These are phyloP conservation scores for Boechera stricta DNA, from an alignment of 345 rosid genomes.

Conservation along the genomic window DNA sequence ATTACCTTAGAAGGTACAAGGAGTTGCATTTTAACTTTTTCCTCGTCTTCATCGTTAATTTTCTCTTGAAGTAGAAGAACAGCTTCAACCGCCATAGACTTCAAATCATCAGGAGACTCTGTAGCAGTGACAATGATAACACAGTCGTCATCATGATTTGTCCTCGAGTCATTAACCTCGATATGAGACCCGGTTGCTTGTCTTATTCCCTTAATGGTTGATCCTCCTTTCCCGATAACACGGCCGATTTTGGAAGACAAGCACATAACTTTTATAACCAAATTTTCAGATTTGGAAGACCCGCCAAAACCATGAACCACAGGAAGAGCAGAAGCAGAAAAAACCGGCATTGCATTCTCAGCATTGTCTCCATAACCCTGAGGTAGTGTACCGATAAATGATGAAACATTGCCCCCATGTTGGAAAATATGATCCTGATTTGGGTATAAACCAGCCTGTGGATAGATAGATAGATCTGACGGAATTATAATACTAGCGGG, in stretches of 20 bases:
- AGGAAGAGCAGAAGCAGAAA: conserved; percentile 73
- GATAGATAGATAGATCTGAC: conserved; percentile 81
- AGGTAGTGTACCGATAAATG: conserved; percentile 66
- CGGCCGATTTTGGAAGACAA: conserved; percentile 88
- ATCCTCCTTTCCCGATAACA: conserved; percentile 94
- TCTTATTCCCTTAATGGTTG: conserved; percentile 87
- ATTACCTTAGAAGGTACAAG: conserved; percentile 89
- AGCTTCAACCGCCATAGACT: conserved; percentile 97
- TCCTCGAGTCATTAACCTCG: conserved; percentile 83
- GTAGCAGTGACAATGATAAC: conserved; percentile 65
- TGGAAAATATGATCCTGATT: conserved; percentile 63
- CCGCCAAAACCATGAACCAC: conserved; percentile 60
- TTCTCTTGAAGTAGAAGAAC: conserved; percentile 83
- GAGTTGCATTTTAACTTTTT: conserved; percentile 63
- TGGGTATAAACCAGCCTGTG: conserved; percentile 72
- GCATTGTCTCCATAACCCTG: conserved; percentile 73
- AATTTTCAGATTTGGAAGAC: conserved; percentile 66
- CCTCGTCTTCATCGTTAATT: conserved; percentile 81
- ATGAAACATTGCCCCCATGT: conserved; percentile 64
- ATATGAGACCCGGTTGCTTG: conserved; percentile 86
- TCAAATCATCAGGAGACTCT: conserved; percentile 90
- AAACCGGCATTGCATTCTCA: conserved; percentile 65
- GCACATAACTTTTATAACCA: conserved; percentile 71
- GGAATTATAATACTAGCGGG: conserved; percentile 84
- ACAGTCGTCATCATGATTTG: conserved; percentile 70